Conservation (phyloP, 2,329 filamentous ascomycete genomes). For the Emmonsiellopsis sp. region DNA sequence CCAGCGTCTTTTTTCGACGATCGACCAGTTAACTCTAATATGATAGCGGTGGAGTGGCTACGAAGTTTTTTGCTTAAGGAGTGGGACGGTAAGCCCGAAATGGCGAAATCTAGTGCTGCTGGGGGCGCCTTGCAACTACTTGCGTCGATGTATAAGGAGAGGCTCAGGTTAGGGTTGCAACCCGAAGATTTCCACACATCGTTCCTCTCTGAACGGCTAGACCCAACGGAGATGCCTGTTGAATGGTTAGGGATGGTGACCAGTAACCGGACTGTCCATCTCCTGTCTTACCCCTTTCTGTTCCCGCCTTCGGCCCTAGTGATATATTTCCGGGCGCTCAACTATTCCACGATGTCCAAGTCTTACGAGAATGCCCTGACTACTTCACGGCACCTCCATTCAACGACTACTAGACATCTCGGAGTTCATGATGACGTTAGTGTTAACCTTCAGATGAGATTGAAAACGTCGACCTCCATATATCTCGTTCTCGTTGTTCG, state of each 20-base stretch:
- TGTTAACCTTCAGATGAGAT: conserved; percentile 50
- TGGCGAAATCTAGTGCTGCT: conserved; percentile 60
- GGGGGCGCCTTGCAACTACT: conserved; percentile 70
- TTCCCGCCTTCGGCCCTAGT: conserved; percentile 66
- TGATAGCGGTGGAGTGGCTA: conserved; percentile 34
- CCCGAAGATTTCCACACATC: conserved; percentile 65
- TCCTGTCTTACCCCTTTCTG: conserved; percentile 72
- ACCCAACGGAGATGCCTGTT: conserved; percentile 63
- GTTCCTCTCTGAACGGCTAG: conserved; percentile 66
- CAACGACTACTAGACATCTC: conserved; percentile 19
- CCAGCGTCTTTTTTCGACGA: conserved; percentile 1
- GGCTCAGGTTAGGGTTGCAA: conserved; percentile 55
- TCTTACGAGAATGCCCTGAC: conserved; percentile 59
- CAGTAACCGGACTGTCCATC: conserved; percentile 57
- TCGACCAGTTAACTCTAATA: conserved; percentile 18
- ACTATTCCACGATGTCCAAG: conserved; percentile 76
- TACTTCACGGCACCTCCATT: conserved; percentile 35
- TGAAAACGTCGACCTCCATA: conserved; percentile 58
- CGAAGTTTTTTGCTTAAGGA: conserved; percentile 63
- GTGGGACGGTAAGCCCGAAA: conserved; percentile 67
- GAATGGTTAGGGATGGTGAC: conserved; percentile 57
- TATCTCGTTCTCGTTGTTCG: conserved; percentile 63
- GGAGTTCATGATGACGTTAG: conserved; percentile 39
- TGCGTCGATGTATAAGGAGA: conserved; percentile 61
- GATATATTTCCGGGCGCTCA: conserved; percentile 78